Base-by-base conservation (phyloP, 2,329 filamentous ascomycete species). In the Exophiala sp. region DNA sequence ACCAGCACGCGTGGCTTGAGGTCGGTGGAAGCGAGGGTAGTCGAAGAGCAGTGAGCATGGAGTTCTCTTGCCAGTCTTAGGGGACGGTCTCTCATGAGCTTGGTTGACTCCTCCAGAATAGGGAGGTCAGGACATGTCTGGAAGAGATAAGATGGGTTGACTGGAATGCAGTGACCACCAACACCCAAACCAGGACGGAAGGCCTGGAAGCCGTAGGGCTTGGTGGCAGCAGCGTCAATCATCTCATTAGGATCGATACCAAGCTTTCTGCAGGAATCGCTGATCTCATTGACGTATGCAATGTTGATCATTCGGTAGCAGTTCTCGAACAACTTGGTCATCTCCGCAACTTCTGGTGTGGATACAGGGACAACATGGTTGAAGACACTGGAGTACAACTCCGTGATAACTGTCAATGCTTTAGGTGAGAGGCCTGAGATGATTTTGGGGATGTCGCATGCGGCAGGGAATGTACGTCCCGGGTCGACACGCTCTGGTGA, bases 311-410 rank as follows among this genome's bases (percentile, higher is more conserved):
- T 58, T 5, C 58, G 51, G 14, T 60, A 53, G 43, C 58, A 60
- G 41, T 60, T 60, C 39, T 60, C 58, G 45, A 58, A 60, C 3
- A 60, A 45, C 34, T 60, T 60, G 21, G 55, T 58, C 55, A 60
- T 58, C 42, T 60, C 58, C 10, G 58, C 58, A 9, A 60, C 55
- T 24, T 60, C 58, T 7, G 54, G 55, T 11, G 11, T 33, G 14
- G 55, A 55, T 5, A 60, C 58, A 24, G 55, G 55, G 11, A 58
- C 58, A 16, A 60, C 42, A 11, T 43, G 43, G 21, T 51, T 18
- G 49, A 52, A 60, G 33, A 60, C 55, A 14, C 24, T 47, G 6
- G 48, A 50, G 43, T 60, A 60, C 5, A 60, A 44, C 3, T 16
- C 14, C 21, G 18, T 39, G 45, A 60, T 58, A 41, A 48, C 32